Conservation (phyloP, 1,139 yeast genomes). For the Saccharomyces pastorianus region DNA sequence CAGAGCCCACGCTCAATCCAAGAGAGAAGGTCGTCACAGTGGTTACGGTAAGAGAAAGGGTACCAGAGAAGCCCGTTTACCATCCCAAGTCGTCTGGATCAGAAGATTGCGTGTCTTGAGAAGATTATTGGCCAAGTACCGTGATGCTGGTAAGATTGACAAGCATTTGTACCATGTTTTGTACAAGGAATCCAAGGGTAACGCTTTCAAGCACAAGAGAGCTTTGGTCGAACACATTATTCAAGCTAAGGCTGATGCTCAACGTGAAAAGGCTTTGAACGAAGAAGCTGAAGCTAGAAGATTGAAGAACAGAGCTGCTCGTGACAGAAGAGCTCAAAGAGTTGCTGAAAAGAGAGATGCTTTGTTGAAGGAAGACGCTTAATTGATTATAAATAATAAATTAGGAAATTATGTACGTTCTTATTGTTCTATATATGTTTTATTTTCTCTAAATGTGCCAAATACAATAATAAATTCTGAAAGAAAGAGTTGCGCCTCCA, state of each 20-base stretch:
- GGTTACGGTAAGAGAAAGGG: constrained; percentile 99
- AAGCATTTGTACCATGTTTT: constrained; percentile 96
- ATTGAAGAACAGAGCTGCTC: constrained; percentile 97
- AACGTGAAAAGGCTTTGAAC: constrained; percentile 97
- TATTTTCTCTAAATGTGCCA: background rate
- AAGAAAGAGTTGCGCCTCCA: background rate
- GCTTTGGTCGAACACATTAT: constrained; percentile 98
- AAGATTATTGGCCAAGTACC: constrained; percentile 96
- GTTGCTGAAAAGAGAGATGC: constrained; percentile 97
- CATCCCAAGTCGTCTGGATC: constrained; percentile 97
- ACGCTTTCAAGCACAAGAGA: constrained; percentile 99
- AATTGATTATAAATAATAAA: constrained; percentile 18
- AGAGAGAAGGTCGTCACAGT: constrained; percentile 98
- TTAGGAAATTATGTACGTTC: constrained; percentile 4
- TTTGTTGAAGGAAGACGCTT: constrained; percentile 51
- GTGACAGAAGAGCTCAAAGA: constrained; percentile 99
- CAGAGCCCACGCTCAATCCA: constrained; percentile 95
- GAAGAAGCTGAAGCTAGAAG: constrained; percentile 99
- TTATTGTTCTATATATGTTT: background rate
- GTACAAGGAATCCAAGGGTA: constrained; percentile 98
- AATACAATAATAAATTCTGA: background rate
- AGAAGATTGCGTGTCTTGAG: constrained; percentile 99
- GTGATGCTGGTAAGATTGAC: constrained; percentile 99
- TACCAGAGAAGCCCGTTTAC: constrained; percentile 99
- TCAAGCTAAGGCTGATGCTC: constrained; percentile 99